phyloP scores from a whole-genome alignment of 192 early-diverging fungal genomes.

The Backusella circina region DNA sequence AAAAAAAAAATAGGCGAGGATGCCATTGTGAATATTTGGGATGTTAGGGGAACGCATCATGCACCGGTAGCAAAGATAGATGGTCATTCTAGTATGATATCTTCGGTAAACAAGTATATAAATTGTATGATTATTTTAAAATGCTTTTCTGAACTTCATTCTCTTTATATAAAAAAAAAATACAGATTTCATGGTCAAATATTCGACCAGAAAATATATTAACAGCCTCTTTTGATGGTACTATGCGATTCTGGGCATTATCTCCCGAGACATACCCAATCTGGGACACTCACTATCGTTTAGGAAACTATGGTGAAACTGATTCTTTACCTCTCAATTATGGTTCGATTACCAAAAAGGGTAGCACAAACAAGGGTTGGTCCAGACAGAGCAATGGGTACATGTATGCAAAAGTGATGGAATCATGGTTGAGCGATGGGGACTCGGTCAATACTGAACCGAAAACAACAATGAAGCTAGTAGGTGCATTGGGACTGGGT shows the following conservation, averaged over 20 bases:
- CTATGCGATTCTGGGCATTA: conserved; percentile 17
- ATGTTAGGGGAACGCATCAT: conserved; percentile 17
- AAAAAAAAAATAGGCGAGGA: conserved; percentile 17
- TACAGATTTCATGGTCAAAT: conserved; percentile 20
- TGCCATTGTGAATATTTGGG: conserved; percentile 31
- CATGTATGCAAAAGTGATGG: too few relatives aligned
- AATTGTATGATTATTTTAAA: neutral
- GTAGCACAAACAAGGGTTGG: neutral
- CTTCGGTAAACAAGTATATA: conserved; percentile 8
- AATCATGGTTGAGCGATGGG: neutral
- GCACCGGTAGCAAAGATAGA: conserved; percentile 25
- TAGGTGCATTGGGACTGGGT: conserved; percentile 16
- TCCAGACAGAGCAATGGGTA: neutral
- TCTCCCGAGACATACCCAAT: conserved; percentile 5
- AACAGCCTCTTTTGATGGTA: conserved; percentile 16
- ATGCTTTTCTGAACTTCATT: neutral
- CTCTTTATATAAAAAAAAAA: too few relatives aligned
- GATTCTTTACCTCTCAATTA: neutral
- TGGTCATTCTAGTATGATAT: conserved; percentile 1
- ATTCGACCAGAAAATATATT: conserved; percentile 18
- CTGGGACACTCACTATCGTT: conserved; percentile 10
- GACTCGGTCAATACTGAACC: neutral
- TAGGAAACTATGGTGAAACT: neutral
- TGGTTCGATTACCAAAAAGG: neutral
- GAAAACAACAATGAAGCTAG: neutral